These are phyloP conservation scores for Acorus gramineus DNA, from an alignment of 106 monocot species.

Conservation along the genomic window DNA sequence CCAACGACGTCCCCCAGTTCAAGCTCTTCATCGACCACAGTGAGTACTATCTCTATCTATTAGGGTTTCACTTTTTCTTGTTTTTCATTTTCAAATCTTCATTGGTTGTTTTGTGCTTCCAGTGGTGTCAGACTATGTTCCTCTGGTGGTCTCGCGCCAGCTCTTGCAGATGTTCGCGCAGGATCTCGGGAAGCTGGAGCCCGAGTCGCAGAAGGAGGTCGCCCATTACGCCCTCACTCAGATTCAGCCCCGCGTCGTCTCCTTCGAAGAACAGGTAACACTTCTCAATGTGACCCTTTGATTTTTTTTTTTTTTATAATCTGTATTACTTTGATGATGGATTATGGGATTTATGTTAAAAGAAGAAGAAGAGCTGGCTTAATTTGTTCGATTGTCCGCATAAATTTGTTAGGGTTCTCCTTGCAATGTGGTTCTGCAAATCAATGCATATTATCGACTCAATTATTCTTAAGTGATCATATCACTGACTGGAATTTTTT, in stretches of 20 bases:
- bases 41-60: conserved; percentile 6
- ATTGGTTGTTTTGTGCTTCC: conserved; percentile 1
- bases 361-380: too few relatives aligned
- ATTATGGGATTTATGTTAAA: neutral
- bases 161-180: conserved; percentile 80
- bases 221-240: conserved; percentile 72
- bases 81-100: neutral
- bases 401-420: too few relatives aligned
- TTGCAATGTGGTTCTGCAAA: too few relatives aligned
- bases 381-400: too few relatives aligned
- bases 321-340: neutral
- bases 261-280: conserved; percentile 94
- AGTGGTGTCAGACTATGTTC: conserved; percentile 95
- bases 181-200: conserved; percentile 60
- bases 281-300: neutral
- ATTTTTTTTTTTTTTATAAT: neutral
- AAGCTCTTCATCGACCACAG: conserved; percentile 97
- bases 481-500: too few relatives aligned
- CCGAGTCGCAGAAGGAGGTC: conserved; percentile 77
- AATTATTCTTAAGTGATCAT: too few relatives aligned
- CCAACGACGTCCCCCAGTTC: conserved; percentile 49
- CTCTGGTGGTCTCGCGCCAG: conserved; percentile 94
- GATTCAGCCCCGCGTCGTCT: conserved; percentile 87
- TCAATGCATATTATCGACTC: too few relatives aligned
- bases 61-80: neutral